Percentiles rank a stretch among this genome's conserved stretches.
Evolutionary conservation across 208 protist genomes (phyloP).

Genomic region (Herpetomonas tarakana): DNA sequence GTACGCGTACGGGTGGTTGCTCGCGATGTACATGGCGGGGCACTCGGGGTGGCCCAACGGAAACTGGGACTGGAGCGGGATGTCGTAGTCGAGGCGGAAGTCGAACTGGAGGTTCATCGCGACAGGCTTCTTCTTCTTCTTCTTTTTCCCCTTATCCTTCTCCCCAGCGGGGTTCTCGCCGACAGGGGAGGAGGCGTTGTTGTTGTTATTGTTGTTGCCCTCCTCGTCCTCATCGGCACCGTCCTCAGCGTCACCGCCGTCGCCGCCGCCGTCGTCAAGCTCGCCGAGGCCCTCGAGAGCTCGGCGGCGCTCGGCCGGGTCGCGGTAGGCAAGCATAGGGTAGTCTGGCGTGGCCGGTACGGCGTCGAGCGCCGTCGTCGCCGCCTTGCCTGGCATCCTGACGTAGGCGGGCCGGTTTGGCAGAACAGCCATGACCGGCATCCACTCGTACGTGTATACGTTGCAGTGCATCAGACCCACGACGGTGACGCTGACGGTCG

Average conservation of each 20-base stretch:
- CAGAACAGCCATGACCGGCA: constrained; percentile 65
- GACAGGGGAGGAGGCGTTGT: constrained; percentile 8
- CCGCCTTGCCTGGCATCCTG: constrained; percentile 58
- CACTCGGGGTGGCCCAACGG: constrained; percentile 50
- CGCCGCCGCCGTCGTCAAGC: constrained; percentile 17
- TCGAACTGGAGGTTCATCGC: constrained; percentile 86
- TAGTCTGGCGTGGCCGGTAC: constrained; percentile 83
- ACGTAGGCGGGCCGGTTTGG: constrained; percentile 59
- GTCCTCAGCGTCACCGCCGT: constrained; percentile 17
- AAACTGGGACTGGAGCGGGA: constrained; percentile 31
- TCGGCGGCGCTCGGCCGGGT: constrained; percentile 4
- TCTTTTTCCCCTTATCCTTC: constrained; percentile 33
- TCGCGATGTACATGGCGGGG: constrained; percentile 84
- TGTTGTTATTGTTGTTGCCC: not conserved
- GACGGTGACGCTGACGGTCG: constrained; percentile 56
- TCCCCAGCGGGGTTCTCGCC: constrained; percentile 14
- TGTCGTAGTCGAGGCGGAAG: constrained; percentile 63
- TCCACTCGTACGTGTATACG: constrained; percentile 87
- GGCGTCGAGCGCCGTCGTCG: constrained; percentile 44
- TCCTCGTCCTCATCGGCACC: constrained; percentile 9
- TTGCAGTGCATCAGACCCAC: constrained; percentile 82
- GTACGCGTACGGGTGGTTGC: constrained; percentile 92
- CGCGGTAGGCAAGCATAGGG: constrained; percentile 59
- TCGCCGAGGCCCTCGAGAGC: constrained; percentile 9
- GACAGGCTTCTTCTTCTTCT: constrained; percentile 48